Evolutionary conservation across 1,284 basidiomycete species (phyloP).

Genomic region (Polyporus tsugae): DNA sequence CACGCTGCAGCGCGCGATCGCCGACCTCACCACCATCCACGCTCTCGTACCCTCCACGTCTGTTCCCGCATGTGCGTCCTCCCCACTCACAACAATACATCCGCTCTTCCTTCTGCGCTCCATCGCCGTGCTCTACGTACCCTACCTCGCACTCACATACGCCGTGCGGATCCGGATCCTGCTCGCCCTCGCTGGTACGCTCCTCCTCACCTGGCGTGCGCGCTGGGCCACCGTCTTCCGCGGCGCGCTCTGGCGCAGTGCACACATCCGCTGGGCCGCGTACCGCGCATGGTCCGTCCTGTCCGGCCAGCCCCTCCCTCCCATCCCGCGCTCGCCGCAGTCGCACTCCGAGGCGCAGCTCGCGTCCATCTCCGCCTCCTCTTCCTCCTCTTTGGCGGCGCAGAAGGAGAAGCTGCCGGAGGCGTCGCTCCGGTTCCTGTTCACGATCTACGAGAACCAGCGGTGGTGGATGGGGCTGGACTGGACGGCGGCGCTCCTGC

Average conservation of each 20-base stretch:
- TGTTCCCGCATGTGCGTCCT: conserved; percentile 19
- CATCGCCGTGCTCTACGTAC: conserved; percentile 58
- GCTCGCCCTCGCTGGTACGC: conserved; percentile 64
- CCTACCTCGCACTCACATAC: conserved; percentile 66
- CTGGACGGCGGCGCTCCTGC: conserved; percentile 93
- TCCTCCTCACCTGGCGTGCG: conserved; percentile 68
- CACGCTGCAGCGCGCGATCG: conserved; percentile 62
- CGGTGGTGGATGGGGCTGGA: conserved; percentile 93
- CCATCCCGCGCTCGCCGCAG: conserved; percentile 35
- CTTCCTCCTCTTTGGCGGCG: not conserved
- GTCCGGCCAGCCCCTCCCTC: conserved; percentile 61
- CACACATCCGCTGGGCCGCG: conserved; percentile 67
- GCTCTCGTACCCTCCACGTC: conserved; percentile 52
- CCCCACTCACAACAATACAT: conserved; percentile 38
- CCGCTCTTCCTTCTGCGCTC: conserved; percentile 53
- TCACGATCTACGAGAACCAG: conserved; percentile 93
- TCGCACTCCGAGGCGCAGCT: conserved; percentile 42
- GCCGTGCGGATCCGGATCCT: conserved; percentile 66
- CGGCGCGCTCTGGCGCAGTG: conserved; percentile 65
- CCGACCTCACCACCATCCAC: conserved; percentile 65
- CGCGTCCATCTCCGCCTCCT: conserved; percentile 33
- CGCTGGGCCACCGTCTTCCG: conserved; percentile 68
- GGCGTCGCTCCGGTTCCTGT: conserved; percentile 74
- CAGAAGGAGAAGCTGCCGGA: conserved; percentile 21
- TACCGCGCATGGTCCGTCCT: conserved; percentile 59